Percentiles rank a stretch among this genome's conserved stretches.
phyloP scores from a whole-genome alignment of 2,329 filamentous ascomycete species.

The Aureobasidium musti region DNA sequence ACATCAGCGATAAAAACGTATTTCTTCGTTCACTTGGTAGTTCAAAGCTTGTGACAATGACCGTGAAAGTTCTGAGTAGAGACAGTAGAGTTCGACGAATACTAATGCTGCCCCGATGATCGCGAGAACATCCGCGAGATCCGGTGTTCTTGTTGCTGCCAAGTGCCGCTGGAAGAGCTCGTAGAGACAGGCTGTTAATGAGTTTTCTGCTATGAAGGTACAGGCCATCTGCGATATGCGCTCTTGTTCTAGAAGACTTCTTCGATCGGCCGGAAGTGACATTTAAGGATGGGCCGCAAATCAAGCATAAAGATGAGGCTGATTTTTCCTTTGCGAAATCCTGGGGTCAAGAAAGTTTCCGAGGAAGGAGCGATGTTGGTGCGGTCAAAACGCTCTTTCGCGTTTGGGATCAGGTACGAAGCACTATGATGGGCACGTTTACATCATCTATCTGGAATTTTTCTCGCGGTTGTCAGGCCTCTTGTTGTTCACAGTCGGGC shows the following conservation, averaged over 20 bases:
- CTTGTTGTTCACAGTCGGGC: not conserved
- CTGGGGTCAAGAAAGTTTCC: not conserved
- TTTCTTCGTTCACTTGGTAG: too few species aligned
- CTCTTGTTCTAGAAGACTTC: not conserved
- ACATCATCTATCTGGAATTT: constrained; percentile 16
- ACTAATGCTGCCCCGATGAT: not conserved
- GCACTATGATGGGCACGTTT: constrained; percentile 2
- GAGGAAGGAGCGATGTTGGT: not conserved
- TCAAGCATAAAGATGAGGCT: not conserved
- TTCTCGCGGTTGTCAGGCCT: not conserved
- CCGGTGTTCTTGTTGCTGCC: not conserved
- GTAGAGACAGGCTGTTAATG: too few species aligned
- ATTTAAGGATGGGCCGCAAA: not conserved
- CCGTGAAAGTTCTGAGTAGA: too few species aligned
- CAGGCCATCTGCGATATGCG: not conserved
- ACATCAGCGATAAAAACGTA: too few species aligned
- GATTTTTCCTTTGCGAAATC: not conserved
- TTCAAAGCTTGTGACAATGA: not conserved
- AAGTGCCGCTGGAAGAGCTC: not conserved
- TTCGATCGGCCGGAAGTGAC: not conserved
- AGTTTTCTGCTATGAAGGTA: too few species aligned
- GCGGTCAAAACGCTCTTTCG: not conserved
- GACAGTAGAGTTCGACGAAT: not conserved
- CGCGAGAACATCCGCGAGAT: not conserved
- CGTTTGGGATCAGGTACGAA: not conserved